Conservation (phyloP, 163 green algal genomes). For the Smithsoniella earleae region DNA sequence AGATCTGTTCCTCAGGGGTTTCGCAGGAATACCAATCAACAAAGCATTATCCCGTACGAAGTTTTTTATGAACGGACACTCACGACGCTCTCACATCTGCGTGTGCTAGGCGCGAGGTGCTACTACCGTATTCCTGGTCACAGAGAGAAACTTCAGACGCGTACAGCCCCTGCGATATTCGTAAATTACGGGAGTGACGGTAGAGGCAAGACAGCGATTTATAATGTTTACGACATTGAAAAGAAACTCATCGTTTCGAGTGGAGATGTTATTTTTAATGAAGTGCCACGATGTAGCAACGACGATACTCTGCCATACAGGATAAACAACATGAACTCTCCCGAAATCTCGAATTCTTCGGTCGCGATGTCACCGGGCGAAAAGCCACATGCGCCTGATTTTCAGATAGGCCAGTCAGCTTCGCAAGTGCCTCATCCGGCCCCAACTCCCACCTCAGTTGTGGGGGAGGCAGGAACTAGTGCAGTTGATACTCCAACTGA, state of each 20-base stretch:
- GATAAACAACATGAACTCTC: background rate
- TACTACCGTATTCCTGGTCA: background rate
- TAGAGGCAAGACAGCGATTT: background rate
- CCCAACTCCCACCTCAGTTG: no score
- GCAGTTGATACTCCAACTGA: background rate
- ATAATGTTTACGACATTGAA: background rate
- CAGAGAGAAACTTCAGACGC: background rate
- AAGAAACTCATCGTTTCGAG: background rate
- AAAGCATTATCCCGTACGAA: background rate
- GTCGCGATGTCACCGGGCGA: background rate
- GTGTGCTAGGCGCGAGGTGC: background rate
- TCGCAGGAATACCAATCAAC: no score
- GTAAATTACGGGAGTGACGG: background rate
- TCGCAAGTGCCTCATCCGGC: no score
- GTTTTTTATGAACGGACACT: background rate
- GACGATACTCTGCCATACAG: no score
- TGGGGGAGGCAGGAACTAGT: no score
- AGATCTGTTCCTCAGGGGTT: background rate
- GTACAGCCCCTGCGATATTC: background rate
- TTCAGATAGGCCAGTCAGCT: no score
- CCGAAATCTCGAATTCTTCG: background rate
- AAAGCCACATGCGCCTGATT: no score
- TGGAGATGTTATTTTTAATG: constrained; percentile 3
- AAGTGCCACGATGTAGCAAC: no score
- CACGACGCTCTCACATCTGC: background rate